Base-by-base conservation (phyloP, 225 moss, liverwort and hornwort genomes). In the Bryum argenteum region DNA sequence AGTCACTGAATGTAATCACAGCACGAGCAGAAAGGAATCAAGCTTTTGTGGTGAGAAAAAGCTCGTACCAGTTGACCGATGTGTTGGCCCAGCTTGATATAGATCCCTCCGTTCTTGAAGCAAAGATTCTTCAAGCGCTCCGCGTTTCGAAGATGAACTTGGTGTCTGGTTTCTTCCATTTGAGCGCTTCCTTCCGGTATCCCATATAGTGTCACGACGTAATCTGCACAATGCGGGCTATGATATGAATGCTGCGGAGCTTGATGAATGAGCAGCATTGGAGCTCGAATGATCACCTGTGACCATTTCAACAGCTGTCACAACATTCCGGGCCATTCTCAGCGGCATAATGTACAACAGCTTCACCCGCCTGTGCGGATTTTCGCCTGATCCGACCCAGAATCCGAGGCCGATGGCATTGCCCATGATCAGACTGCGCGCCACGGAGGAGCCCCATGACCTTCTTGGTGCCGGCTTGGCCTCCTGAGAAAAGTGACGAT, bases 21-120 rank as follows among this genome's bases (percentile, higher is more conserved):
- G 39, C 11, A 59, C 22, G 6, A 8, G n/a, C 9, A 71, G 33
- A 23, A 48, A 33, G 3, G 13, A 63, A 17, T 28, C 9, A 57
- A 57, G 18, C 21, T 50, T 52, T 13, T 48, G 33, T 39, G 22
- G 41, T 24, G 2, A 2, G 2, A 28, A 52, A 8, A 11, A 33
- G 24, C n/a, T 16, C 37, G 12, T 76, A 87, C 82, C 83, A 93
- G 74, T 80, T 93, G 92, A 20, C 87, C 93, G 19, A 93, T 69
- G 71, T 93, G 88, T 54, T 93, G 90, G 28, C 90, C 90, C 11
- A 91, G 63, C 65, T 87, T 89, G 70, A 91, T 91, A 54, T 93
- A 90, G 41, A 93, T 82, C 15, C 93, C 90, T 38, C 91, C 85
- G 66, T 91, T 91, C 63, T 78, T 87, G 73, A 93, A 93, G 23